Base-by-base conservation (phyloP, 768 basidiomycete genomes). In the Suillus cothurnatus region DNA sequence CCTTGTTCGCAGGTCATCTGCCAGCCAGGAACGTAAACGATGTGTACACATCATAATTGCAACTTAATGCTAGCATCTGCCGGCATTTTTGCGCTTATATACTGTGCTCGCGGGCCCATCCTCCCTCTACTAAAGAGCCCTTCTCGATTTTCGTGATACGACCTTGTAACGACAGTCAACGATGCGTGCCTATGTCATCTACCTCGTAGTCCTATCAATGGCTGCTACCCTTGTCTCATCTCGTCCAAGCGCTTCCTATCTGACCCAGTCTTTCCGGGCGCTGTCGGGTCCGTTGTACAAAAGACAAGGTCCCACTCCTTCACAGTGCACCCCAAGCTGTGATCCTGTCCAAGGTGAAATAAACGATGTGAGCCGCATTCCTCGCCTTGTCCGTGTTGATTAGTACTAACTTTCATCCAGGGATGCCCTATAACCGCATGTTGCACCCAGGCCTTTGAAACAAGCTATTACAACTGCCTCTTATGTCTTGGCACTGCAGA, bases 391-490 rank as follows among this genome's bases (percentile, higher is more conserved):
- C 23, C 49, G 34, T 36, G 65, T 63, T 64, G 61, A 67, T 66
- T 65, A 41, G 43, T 63, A 49, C 28, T 64, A 57, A 67, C 17
- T 14, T 12, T 38, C 28, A 5, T 21, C 36, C 34, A 77, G 75
- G 74, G 71, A 63, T 77, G 74, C 23, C 74, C 75, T 4, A 49
- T 65, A 47, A 70, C 69, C 1, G 64, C 67, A 26, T 85, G 84
- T 64, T 85, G 84, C 69, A 73, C 78, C 6, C 63, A 72, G 15
- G 67, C 65, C 8, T 85, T 84, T 64, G 77, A 81, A 64, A 73
- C 68, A 0, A 62, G 67, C 4, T 83, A 81, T 68, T 83, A 76
- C 71, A 72, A 78, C 50, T 85, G 84, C 66, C 71, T 83, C 66
- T 39, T 70, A 6, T 85, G 84, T 62, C 70, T 80, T 34, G 81